Percentiles rank a stretch among this genome's conserved stretches.
Evolutionary conservation across 306 rosid species (phyloP).

Genomic region (Sicyos edulis): DNA sequence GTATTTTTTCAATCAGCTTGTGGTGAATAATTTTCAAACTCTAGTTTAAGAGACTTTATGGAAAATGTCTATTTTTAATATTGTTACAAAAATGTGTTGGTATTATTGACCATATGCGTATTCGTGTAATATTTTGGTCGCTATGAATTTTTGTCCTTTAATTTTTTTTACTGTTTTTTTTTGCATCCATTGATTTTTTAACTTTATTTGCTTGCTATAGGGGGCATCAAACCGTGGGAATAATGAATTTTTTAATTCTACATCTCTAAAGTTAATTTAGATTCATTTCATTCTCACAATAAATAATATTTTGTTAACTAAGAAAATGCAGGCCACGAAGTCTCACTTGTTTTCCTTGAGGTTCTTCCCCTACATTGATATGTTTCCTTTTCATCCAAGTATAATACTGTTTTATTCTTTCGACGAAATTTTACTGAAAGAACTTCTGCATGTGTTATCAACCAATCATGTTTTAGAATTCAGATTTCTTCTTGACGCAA

Average conservation of each 20-base stretch:
- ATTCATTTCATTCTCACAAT: constrained; percentile 8
- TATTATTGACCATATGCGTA: not conserved
- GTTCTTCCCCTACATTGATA: constrained; percentile 16
- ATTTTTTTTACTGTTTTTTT: not conserved
- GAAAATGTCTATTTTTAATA: not conserved
- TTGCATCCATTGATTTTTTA: not conserved
- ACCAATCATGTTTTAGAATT: too few relatives aligned
- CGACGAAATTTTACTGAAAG: not conserved
- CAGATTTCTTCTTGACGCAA: not conserved
- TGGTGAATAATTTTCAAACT: not conserved
- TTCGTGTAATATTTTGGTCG: not conserved
- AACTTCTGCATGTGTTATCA: not conserved
- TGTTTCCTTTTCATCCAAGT: constrained; percentile 14
- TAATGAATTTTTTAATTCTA: not conserved
- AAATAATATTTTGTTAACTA: not conserved
- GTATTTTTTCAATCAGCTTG: not conserved
- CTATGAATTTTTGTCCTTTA: not conserved
- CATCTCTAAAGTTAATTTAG: not conserved
- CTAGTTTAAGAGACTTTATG: not conserved
- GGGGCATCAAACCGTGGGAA: not conserved
- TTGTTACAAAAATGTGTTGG: too few relatives aligned
- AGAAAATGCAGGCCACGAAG: constrained; percentile 12
- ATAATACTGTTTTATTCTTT: constrained; percentile 1
- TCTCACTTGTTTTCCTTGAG: constrained; percentile 15
- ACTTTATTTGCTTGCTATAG: not conserved